Evolutionary conservation across 768 basidiomycete genomes (phyloP).

Genomic region (Lentinula sp.): DNA sequence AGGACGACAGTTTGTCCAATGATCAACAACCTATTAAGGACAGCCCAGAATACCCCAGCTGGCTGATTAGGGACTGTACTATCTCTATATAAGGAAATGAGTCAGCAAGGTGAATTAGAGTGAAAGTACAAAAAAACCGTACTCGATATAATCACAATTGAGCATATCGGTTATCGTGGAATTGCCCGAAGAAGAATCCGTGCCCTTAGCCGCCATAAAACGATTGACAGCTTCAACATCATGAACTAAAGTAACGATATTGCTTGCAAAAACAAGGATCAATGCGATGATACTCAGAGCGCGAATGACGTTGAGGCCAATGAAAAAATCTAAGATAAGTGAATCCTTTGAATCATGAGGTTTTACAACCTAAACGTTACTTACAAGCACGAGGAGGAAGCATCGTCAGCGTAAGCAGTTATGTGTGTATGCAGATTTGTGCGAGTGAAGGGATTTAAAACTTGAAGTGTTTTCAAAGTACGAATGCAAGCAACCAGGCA

Average conservation of each 20-base stretch:
- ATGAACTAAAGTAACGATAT: conserved; percentile 64
- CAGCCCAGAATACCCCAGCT: conserved; percentile 89
- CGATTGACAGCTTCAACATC: conserved; percentile 73
- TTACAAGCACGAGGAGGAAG: conserved; percentile 8
- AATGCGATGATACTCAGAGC: conserved; percentile 71
- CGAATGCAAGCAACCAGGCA: conserved; percentile 5
- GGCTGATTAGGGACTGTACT: conserved; percentile 92
- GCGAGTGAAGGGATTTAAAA: neutral
- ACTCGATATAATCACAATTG: conserved; percentile 82
- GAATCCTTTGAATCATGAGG: neutral
- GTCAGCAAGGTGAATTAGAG: neutral
- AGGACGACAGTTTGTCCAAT: conserved; percentile 75
- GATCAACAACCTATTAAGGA: conserved; percentile 81
- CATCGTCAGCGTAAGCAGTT: neutral
- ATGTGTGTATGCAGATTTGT: neutral
- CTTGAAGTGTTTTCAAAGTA: neutral
- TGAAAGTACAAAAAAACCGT: conserved; percentile 23
- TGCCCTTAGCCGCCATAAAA: conserved; percentile 38
- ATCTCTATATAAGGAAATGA: conserved; percentile 28
- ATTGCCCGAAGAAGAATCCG: conserved; percentile 22
- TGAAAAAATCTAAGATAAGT: conserved; percentile 30
- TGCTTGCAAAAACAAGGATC: conserved; percentile 75
- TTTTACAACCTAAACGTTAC: neutral
- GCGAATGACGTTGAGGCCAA: conserved; percentile 75
- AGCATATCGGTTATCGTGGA: conserved; percentile 20